Percentiles rank a stretch among this genome's conserved stretches.
phyloP scores from a whole-genome alignment of 1,139 yeast genomes.

The Lizanozyma gosingica region DNA sequence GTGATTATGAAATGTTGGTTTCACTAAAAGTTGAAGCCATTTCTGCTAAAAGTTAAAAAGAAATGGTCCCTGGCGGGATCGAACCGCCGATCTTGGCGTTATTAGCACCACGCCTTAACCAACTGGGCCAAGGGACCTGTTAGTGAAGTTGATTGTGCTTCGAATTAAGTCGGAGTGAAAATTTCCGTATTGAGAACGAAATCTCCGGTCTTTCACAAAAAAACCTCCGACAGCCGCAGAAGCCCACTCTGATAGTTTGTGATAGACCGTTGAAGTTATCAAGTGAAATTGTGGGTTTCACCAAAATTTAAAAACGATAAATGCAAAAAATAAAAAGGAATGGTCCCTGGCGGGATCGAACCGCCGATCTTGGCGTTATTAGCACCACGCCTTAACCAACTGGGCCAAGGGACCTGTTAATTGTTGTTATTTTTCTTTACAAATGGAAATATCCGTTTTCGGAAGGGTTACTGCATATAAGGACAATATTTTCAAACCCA shows the following conservation, averaged over 20 bases:
- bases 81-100: conserved; percentile 25
- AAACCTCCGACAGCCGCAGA: too few relatives aligned
- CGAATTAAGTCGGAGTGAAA: background rate
- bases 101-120: conserved; percentile 34
- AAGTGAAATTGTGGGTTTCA: too few relatives aligned
- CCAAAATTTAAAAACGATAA: too few relatives aligned
- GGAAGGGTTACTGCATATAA: too few relatives aligned
- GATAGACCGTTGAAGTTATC: too few relatives aligned
- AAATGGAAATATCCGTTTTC: too few relatives aligned
- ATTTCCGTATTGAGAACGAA: too few relatives aligned
- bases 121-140: conserved; percentile 30
- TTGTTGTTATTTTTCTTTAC: background rate
- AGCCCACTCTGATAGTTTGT: too few relatives aligned
- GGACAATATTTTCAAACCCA: too few relatives aligned
- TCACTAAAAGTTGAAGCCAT: too few relatives aligned
- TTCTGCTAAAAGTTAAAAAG: too few relatives aligned
- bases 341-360: conserved; percentile 1
- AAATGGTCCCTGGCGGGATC: background rate
- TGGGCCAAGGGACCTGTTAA: conserved; percentile 28
- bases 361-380: conserved; percentile 30
- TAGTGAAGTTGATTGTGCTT: background rate
- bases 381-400: conserved; percentile 34
- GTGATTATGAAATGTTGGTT: background rate
- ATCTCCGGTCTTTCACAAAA: too few relatives aligned
- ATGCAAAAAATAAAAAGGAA: background rate